Evolutionary conservation across 257 asterid species (phyloP).

Genomic region (Solanum gracilifrons): DNA sequence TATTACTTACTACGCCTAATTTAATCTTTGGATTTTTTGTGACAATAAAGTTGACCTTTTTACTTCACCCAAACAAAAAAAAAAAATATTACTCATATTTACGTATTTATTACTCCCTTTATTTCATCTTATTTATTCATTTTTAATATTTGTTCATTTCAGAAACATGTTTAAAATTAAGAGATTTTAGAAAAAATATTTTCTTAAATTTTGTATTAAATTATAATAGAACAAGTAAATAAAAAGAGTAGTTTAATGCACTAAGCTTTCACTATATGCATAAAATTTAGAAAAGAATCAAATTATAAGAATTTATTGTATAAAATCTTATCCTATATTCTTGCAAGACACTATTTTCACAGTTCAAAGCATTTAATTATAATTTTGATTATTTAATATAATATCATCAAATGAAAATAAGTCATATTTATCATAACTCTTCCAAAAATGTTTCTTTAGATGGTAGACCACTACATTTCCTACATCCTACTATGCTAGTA

Average conservation of each 20-base stretch:
- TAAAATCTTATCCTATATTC: no score
- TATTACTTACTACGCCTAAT: not conserved
- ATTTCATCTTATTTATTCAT: not conserved
- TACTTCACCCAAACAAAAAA: not conserved
- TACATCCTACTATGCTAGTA: not conserved
- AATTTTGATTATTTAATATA: not conserved
- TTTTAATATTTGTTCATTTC: not conserved
- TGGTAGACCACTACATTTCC: not conserved
- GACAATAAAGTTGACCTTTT: not conserved
- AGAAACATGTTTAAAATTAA: no score
- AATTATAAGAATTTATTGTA: no score
- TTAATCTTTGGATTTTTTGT: not conserved
- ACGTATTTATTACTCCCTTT: no score
- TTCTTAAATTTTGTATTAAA: no score
- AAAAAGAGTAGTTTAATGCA: fast-evolving
- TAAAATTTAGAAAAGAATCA: no score
- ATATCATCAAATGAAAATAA: not conserved
- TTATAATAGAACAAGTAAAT: no score
- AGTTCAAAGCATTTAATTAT: not conserved
- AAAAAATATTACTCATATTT: not conserved
- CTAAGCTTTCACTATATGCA: no score
- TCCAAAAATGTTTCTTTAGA: not conserved
- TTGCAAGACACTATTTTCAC: not conserved
- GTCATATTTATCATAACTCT: not conserved
- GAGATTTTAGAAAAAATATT: no score